phyloP scores from a whole-genome alignment of 2,329 filamentous ascomycete genomes.

The Claviceps fusiformis region DNA sequence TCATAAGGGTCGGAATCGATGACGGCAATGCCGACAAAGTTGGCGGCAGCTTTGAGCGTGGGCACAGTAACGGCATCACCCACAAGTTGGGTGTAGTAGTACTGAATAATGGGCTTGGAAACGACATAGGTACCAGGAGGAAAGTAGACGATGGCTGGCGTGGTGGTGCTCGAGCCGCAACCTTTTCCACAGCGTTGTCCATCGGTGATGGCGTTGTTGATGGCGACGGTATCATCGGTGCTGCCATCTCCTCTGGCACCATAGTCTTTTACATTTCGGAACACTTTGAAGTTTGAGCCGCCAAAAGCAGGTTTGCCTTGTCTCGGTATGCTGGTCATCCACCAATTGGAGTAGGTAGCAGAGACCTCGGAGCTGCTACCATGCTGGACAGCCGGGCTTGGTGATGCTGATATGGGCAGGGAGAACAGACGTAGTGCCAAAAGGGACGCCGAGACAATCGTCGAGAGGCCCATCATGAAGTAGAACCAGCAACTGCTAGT shows the following conservation, averaged over 20 bases:
- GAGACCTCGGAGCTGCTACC: constrained; percentile 7
- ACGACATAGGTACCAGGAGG: constrained; percentile 77
- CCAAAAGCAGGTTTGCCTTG: constrained; percentile 54
- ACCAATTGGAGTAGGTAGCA: constrained; percentile 41
- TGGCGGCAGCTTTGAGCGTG: constrained; percentile 56
- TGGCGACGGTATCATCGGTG: constrained; percentile 76
- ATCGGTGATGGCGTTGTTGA: constrained; percentile 70
- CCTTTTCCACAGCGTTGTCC: constrained; percentile 66
- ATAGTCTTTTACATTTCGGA: constrained; percentile 64
- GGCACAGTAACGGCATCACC: constrained; percentile 64
- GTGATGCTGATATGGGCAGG: constrained; percentile 19
- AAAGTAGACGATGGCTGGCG: constrained; percentile 83
- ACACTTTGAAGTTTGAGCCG: constrained; percentile 49
- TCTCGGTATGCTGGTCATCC: constrained; percentile 56
- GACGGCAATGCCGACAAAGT: constrained; percentile 74
- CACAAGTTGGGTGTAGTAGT: constrained; percentile 88
- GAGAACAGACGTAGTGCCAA: constrained; percentile 30
- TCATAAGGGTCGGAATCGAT: constrained; percentile 83
- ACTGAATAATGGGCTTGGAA: constrained; percentile 63
- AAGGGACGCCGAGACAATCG: constrained; percentile 26
- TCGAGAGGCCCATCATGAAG: constrained; percentile 30
- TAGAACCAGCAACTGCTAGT: constrained; percentile 18
- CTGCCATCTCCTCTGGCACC: constrained; percentile 54
- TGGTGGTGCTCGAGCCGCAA: constrained; percentile 74
- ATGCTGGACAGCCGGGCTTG: constrained; percentile 8